Conservation (phyloP, 2,329 filamentous ascomycete species). For the Fusarium xyrophilum region DNA sequence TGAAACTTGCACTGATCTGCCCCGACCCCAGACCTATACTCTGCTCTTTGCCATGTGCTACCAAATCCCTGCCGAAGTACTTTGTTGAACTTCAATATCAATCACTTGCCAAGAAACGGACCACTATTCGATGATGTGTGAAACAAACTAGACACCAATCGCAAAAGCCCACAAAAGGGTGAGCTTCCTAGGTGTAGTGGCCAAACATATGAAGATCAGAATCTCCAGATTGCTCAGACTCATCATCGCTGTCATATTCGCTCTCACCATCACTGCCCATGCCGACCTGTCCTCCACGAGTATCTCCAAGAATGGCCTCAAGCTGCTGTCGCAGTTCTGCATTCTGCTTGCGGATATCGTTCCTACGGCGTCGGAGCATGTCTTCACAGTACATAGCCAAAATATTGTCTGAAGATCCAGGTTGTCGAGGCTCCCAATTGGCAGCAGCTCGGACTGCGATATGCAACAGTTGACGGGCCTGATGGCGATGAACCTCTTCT, state of each 20-base stretch:
- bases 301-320: constrained; percentile 16
- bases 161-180: neutral
- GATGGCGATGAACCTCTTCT: neutral
- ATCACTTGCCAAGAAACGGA: neutral
- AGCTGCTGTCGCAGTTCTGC: constrained; percentile 4
- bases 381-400: constrained; percentile 22
- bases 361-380: constrained; percentile 9
- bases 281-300: constrained; percentile 4
- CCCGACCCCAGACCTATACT: neutral
- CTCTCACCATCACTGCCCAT: constrained; percentile 4
- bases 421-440: constrained; percentile 19
- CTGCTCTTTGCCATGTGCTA: neutral
- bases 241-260: neutral
- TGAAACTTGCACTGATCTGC: neutral
- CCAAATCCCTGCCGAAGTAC: neutral
- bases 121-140: neutral
- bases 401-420: neutral
- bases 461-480: constrained; percentile 30
- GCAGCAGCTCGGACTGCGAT: constrained; percentile 21
- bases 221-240: neutral
- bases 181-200: neutral
- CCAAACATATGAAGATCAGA: neutral
- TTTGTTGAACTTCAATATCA: neutral
- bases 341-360: constrained; percentile 6
- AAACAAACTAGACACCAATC: neutral